Conservation (phyloP, 2,329 filamentous ascomycete species). For the Teratosphaeria epicoccoides region DNA sequence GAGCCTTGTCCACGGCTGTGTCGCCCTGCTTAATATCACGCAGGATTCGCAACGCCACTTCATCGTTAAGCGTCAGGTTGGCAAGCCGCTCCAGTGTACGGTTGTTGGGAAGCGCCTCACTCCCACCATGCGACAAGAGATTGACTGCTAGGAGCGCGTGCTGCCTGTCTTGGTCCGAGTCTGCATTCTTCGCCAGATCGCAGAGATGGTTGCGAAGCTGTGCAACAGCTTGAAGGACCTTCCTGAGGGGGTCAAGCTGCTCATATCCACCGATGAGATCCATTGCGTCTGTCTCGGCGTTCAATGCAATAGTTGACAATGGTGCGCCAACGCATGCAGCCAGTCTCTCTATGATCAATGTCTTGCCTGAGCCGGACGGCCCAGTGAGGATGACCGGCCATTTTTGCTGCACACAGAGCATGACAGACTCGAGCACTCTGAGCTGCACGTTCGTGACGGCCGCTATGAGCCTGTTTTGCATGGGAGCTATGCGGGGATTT, state of each 20-base stretch:
- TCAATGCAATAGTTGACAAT: conserved; percentile 76
- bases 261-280: conserved; percentile 96
- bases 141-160: neutral
- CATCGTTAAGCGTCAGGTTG: neutral
- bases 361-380: conserved; percentile 77
- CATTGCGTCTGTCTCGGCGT: conserved; percentile 92
- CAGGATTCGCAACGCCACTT: neutral
- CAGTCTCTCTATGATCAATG: conserved; percentile 64
- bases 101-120: neutral
- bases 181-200: neutral
- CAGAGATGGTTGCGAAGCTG: neutral
- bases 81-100: neutral
- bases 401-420: conserved; percentile 75
- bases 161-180: neutral
- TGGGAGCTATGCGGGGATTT: neutral
- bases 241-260: conserved; percentile 70
- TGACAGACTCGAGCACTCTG: conserved; percentile 68
- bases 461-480: neutral
- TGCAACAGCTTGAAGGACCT: conserved; percentile 9
- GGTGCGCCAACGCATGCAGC: conserved; percentile 68
- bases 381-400: conserved; percentile 87
- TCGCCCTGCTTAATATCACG: conserved; percentile 3
- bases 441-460: conserved; percentile 38
- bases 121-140: neutral
- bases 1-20: conserved; percentile 54